Evolutionary conservation across 2,329 filamentous ascomycete genomes (phyloP), one percentile per base, ranked within the genome.

Genomic region (Parafenestella ontariensis): DNA sequence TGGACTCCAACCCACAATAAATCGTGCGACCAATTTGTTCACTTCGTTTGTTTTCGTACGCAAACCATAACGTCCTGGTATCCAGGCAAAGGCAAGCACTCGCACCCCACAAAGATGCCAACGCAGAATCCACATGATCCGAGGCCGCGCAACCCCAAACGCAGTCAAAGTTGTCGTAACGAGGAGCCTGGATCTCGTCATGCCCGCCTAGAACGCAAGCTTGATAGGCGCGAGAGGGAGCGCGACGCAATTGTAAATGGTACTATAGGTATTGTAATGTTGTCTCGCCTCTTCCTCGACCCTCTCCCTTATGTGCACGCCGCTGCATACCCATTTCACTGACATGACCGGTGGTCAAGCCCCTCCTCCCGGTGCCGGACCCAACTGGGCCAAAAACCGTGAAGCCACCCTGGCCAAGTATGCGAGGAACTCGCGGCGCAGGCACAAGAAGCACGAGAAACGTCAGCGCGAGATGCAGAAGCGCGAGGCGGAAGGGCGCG

Each of bases 311-410:
- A 26, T 26, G 5, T 9, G 24, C 9, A 26, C 9, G 9, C 24
- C 24, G 24, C 9, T 5, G 24, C 24, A 26, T 26, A 26, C 24
- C 24, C 24, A 26, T 26, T 5, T 26, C 5, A 9, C 24, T 26
- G 24, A 26, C 24, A 9, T 9, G 24, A 26, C 9, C 24, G 5
- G 24, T 26, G 24, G 5, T 26, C 5, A 26, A 49, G 41, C n/a
- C 24, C 36, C 46, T 3, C 41, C 52, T 5, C 36, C 52, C 20
- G 18, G 41, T 24, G 46, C 46, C n/a, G 46, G 46, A 28, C 42
- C 46, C 5, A 50, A 54, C 18, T 54, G 52, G 52, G 52, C 52
- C 7, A 46, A 50, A 20, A 54, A 54, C 17, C 46, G 52, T n/a
- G 47, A 41, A 11, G 28, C 18, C 8, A 50, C 46, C 13, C 29